These are phyloP conservation scores for Tetradesmus obliquus DNA, from an alignment of 139 green algal species.

Conservation along the genomic window DNA sequence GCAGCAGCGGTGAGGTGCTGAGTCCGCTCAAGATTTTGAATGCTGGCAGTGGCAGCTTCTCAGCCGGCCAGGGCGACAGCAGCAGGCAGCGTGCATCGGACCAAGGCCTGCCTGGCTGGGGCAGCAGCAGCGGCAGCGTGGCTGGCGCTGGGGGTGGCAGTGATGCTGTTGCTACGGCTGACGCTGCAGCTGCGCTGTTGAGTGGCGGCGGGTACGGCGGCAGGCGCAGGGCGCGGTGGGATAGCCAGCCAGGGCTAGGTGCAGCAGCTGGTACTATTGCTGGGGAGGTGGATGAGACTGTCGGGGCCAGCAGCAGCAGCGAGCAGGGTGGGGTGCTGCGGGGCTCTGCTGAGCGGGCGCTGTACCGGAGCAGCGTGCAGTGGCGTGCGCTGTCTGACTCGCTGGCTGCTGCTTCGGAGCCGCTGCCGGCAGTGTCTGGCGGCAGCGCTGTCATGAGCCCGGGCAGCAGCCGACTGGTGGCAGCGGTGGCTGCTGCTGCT, in stretches of 20 bases:
- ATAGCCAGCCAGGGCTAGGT: background rate
- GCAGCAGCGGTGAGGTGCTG: constrained; percentile 1
- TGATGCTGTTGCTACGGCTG: background rate
- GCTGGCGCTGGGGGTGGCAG: background rate
- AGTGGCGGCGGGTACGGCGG: background rate
- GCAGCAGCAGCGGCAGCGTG: background rate
- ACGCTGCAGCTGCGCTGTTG: background rate
- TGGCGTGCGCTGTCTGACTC: constrained; percentile 28
- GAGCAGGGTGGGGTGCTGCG: background rate
- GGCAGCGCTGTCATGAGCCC: background rate
- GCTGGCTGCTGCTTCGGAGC: background rate
- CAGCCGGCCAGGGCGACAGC: background rate
- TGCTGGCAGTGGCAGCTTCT: background rate
- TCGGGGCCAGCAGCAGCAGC: background rate
- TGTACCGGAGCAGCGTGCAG: constrained; percentile 19
- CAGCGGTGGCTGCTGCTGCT: background rate
- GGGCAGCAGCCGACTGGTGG: background rate
- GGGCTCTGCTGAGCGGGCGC: background rate
- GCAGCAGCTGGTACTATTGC: background rate
- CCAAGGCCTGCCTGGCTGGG: background rate
- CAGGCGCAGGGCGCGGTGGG: background rate
- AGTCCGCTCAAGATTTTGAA: background rate
- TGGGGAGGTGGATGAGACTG: background rate
- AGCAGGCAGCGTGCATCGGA: background rate
- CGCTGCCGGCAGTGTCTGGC: background rate